These are phyloP conservation scores for Teunomyces kruisii DNA, from an alignment of 805 yeast genomes.

Conservation along the genomic window DNA sequence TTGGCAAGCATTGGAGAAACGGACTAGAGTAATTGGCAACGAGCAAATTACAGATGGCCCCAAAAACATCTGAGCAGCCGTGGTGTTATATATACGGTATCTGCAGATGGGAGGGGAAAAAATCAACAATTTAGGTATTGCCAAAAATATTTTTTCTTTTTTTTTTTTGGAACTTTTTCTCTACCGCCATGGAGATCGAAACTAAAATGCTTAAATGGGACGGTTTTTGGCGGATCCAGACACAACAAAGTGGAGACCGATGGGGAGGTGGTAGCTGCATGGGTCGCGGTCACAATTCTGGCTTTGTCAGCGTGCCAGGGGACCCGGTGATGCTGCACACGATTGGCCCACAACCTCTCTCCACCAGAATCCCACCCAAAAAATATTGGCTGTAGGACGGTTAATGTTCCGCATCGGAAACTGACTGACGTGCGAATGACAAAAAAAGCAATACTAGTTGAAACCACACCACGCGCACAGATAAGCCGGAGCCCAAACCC, in stretches of 20 bases:
- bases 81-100: conserved; percentile 6
- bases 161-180: conserved; percentile 1
- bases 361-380: background rate
- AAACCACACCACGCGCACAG: background rate
- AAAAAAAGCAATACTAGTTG: background rate
- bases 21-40: background rate
- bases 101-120: conserved; percentile 8
- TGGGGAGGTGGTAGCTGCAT: too few species aligned
- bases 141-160: conserved; percentile 4
- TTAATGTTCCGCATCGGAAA: conserved; percentile 2
- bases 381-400: conserved; percentile 3
- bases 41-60: background rate
- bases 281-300: too few species aligned
- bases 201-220: background rate
- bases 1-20: background rate
- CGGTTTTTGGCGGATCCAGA: too few species aligned
- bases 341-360: conserved; percentile 2
- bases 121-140: conserved; percentile 7
- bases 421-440: conserved; percentile 1
- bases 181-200: background rate
- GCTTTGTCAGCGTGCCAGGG: too few species aligned
- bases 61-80: background rate
- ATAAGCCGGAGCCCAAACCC: too few species aligned
- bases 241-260: background rate
- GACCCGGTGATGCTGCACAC: too few species aligned